Percentiles rank a stretch among this genome's conserved stretches.
Evolutionary conservation across 2,329 filamentous ascomycete species (phyloP).

Genomic region (Aspergillus udagawae): DNA sequence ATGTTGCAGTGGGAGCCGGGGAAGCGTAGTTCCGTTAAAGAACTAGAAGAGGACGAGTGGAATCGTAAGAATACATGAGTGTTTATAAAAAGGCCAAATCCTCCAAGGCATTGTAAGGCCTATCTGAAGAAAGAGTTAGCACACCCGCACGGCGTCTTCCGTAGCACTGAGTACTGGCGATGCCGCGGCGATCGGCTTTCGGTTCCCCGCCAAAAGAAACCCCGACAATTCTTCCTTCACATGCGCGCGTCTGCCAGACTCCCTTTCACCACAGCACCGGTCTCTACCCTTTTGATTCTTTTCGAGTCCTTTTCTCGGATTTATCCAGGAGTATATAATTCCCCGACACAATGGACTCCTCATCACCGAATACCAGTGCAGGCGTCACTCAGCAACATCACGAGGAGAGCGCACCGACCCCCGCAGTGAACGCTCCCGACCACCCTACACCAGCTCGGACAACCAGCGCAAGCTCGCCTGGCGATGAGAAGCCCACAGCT

Average conservation of each 20-base stretch:
- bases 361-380: background rate
- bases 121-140: too few species aligned
- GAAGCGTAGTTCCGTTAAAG: conserved; percentile 27
- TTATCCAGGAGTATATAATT: background rate
- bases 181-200: conserved; percentile 24
- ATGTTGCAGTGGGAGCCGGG: conserved; percentile 36
- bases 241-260: conserved; percentile 10
- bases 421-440: background rate
- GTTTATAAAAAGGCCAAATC: too few species aligned
- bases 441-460: background rate
- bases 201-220: conserved; percentile 21
- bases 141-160: too few species aligned
- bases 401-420: background rate
- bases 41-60: conserved; percentile 28
- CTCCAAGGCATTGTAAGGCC: too few species aligned
- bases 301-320: background rate
- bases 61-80: too few species aligned
- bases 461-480: background rate
- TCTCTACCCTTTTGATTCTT: background rate
- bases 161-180: background rate
- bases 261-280: background rate
- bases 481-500: conserved; percentile 1
- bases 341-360: background rate
- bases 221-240: conserved; percentile 15
- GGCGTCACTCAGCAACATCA: background rate